These are phyloP conservation scores for Acer negundo DNA, from an alignment of 345 rosid genomes.

Conservation along the genomic window DNA sequence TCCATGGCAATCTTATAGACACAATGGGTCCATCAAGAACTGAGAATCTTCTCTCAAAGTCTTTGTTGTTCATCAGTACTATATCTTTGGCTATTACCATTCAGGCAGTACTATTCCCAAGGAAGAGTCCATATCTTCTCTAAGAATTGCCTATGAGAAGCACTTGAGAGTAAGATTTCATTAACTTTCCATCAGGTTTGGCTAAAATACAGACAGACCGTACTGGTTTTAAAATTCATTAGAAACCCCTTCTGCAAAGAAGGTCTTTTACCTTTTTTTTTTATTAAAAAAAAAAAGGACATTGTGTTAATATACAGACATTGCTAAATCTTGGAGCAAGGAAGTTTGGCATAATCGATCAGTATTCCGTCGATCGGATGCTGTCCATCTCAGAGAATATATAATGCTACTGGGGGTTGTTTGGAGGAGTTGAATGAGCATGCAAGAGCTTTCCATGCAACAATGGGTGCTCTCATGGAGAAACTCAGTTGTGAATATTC, in stretches of 20 bases:
- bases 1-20: conserved; percentile 23
- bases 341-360: conserved; percentile 50
- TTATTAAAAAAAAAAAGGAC: no score
- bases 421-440: conserved; percentile 44
- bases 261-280: no score
- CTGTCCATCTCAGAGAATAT: conserved; percentile 53
- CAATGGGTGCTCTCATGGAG: conserved; percentile 24
- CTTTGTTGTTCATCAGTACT: conserved; percentile 52
- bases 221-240: neutral
- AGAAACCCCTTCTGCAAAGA: no score
- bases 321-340: conserved; percentile 43
- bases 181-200: no score
- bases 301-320: conserved; percentile 28
- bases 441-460: conserved; percentile 35
- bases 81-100: conserved; percentile 40
- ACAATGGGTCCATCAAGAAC: conserved; percentile 30
- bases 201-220: no score
- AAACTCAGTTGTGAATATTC: conserved; percentile 41
- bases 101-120: conserved; percentile 25
- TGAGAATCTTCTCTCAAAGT: conserved; percentile 30
- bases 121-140: conserved; percentile 34
- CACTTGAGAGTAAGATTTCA: conserved; percentile 35
- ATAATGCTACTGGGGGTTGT: conserved; percentile 39
- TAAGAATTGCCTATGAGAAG: conserved; percentile 35
- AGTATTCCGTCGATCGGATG: conserved; percentile 58